A percentile compares a stretch with the other conserved stretches of the same genome.
Evolutionary conservation across 495 filamentous ascomycete species (phyloP).

Genomic region (Evernia prunastri): DNA sequence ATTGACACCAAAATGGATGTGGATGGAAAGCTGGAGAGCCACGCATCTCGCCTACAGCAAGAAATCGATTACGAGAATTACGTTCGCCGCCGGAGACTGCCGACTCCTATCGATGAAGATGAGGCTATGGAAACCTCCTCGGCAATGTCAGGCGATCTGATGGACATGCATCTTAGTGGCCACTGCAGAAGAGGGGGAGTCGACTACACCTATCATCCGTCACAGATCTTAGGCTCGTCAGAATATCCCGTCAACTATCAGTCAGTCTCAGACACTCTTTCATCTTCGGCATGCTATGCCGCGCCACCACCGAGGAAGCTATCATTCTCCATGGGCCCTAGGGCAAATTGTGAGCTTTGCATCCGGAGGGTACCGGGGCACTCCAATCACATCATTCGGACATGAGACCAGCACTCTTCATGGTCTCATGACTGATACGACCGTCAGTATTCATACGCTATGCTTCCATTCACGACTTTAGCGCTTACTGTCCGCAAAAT

Average conservation of each 20-base stretch:
- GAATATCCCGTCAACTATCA: not conserved
- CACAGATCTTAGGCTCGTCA: constrained; percentile 14
- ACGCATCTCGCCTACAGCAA: constrained; percentile 19
- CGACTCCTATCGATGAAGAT: constrained; percentile 65
- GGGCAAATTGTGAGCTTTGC: constrained; percentile 84
- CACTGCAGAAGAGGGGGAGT: constrained; percentile 31
- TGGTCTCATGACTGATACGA: constrained; percentile 4
- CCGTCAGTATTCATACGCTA: not conserved
- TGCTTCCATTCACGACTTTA: not conserved
- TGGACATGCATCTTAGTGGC: constrained; percentile 21
- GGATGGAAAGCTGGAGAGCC: constrained; percentile 22
- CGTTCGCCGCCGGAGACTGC: constrained; percentile 52
- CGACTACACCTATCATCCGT: constrained; percentile 33
- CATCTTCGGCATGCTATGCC: constrained; percentile 20
- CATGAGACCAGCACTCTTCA: constrained; percentile 13
- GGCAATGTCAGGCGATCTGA: constrained; percentile 14
- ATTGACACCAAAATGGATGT: constrained; percentile 27
- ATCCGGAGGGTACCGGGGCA: constrained; percentile 72
- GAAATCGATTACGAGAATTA: constrained; percentile 35
- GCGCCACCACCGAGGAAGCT: constrained; percentile 44
- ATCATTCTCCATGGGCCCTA: constrained; percentile 76
- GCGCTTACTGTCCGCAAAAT: constrained; percentile 1
- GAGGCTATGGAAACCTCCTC: constrained; percentile 43
- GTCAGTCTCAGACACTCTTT: not conserved
- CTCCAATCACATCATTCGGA: constrained; percentile 70